Evolutionary conservation across 805 yeast species (phyloP).

Genomic region (Suhomyces emberorum): DNA sequence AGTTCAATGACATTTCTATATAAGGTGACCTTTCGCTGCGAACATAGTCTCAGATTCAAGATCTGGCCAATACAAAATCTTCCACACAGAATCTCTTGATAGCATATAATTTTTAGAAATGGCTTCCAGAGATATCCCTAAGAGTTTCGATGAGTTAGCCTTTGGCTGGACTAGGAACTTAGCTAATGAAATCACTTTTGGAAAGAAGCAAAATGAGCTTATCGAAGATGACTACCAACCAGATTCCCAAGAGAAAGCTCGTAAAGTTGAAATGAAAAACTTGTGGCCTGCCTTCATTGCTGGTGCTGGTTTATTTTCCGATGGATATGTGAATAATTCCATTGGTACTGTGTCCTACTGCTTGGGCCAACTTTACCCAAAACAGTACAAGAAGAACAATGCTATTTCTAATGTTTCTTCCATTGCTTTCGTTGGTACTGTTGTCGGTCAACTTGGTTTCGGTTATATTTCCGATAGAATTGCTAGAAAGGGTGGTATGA

Average conservation of each 20-base stretch:
- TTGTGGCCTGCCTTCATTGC: constrained; percentile 42
- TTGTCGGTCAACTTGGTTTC: constrained; percentile 77
- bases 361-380: constrained; percentile 62
- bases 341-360: constrained; percentile 75
- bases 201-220: constrained; percentile 22
- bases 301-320: constrained; percentile 92
- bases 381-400: constrained; percentile 53
- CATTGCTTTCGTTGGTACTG: constrained; percentile 90
- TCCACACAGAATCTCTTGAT: background rate
- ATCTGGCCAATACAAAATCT: background rate
- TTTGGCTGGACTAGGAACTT: constrained; percentile 43
- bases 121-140: constrained; percentile 50
- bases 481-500: constrained; percentile 82
- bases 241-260: constrained; percentile 6
- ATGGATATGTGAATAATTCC: constrained; percentile 88
- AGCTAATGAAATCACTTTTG: constrained; percentile 41
- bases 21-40: too few species aligned
- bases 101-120: too few species aligned
- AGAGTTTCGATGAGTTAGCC: constrained; percentile 31
- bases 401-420: constrained; percentile 82
- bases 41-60: too few species aligned
- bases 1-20: too few species aligned
- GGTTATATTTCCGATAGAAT: constrained; percentile 78
- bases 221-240: constrained; percentile 13
- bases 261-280: constrained; percentile 20